phyloP scores from a whole-genome alignment of 768 basidiomycete genomes.

The Mycena maculata region DNA sequence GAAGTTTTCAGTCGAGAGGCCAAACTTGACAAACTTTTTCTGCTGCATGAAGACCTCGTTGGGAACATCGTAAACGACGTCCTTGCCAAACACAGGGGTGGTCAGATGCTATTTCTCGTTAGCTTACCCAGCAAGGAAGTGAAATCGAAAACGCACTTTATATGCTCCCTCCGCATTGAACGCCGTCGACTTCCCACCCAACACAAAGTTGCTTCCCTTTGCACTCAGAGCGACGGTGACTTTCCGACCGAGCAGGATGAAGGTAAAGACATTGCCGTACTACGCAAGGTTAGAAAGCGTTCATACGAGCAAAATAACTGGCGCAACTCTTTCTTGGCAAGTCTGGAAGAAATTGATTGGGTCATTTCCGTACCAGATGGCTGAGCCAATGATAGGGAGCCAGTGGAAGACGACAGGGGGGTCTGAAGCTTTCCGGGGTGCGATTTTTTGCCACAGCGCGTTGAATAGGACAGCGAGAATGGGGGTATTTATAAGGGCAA shows the following conservation, averaged over 20 bases:
- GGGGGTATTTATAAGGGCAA: slow-evolving; percentile 75
- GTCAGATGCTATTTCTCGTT: slow-evolving; percentile 75
- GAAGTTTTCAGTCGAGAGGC: slow-evolving; percentile 92
- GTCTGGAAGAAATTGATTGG: slow-evolving; percentile 89
- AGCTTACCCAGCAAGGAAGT: slow-evolving; percentile 22
- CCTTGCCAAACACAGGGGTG: slow-evolving; percentile 96
- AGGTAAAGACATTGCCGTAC: slow-evolving; percentile 99
- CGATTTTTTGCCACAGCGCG: slow-evolving; percentile 80
- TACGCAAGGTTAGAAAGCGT: slow-evolving; percentile 44
- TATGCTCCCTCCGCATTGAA: slow-evolving; percentile 98
- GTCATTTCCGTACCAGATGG: slow-evolving; percentile 90
- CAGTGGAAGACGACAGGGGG: slow-evolving; percentile 96
- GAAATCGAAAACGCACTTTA: slow-evolving; percentile 61
- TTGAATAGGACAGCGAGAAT: slow-evolving; percentile 78
- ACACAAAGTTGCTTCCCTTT: slow-evolving; percentile 92
- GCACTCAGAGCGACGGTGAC: slow-evolving; percentile 93
- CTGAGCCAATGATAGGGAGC: slow-evolving; percentile 91
- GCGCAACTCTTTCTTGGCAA: slow-evolving; percentile 78
- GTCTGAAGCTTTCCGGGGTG: slow-evolving; percentile 74
- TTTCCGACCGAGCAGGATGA: slow-evolving; percentile 87
- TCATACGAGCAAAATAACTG: not conserved
- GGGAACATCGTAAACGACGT: slow-evolving; percentile 97
- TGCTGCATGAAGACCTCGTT: slow-evolving; percentile 99
- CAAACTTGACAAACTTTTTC: slow-evolving; percentile 97
- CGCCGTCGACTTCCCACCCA: slow-evolving; percentile 92